Evolutionary conservation across 768 basidiomycete genomes (phyloP), one percentile per base, ranked within the genome.

Genomic region (Leccinum subtestaceum): DNA sequence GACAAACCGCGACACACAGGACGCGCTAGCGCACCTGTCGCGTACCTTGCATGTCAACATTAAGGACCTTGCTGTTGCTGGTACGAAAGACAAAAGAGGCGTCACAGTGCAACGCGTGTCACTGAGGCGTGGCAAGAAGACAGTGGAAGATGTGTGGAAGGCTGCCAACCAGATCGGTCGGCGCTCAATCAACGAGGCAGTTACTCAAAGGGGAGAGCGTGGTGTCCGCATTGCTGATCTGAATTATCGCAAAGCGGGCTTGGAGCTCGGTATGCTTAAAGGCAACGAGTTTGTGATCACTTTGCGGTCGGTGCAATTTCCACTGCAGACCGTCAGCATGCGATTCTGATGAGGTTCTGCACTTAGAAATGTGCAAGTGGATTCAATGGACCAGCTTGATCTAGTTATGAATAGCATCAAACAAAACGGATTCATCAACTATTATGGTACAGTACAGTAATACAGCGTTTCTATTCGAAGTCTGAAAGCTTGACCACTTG

Each of bases 41-140:
- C 86, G 94, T 13, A 79, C 82, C 31, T 78, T 98, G n/a, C 87
- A 89, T 60, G 85, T 87, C 59, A 84, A 78, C 23, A 72, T 85
- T 52, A 94, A 90, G 73, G 93, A 96, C 67, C 78, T 99, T 8
- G 85, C 87, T 23, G 89, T 95, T 25, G 93, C 95, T 4, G 97
- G 97, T 0, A 99, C 97, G 8, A 99, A 99, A 70, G 97, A 99
- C 75, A 99, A 98, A 71, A 89, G 97, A 34, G 97, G 94, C 0
- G 93, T 98, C 15, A 98, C 97, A 1, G 87, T 92, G 1, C 97
- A 99, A 70, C 86, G 93, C 1, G 93, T 98, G 15, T 88, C 89
- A 4, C 71, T 98, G 15, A 83, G 84, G 55, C 81, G 94, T 15
- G 83, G 84, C n/a, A 83, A 80, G 57, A 89, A 89, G 72, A 87